Evolutionary conservation across 83 land plant genomes (phyloP), one percentile per base, ranked within the genome.

Genomic region (Picea abies): DNA sequence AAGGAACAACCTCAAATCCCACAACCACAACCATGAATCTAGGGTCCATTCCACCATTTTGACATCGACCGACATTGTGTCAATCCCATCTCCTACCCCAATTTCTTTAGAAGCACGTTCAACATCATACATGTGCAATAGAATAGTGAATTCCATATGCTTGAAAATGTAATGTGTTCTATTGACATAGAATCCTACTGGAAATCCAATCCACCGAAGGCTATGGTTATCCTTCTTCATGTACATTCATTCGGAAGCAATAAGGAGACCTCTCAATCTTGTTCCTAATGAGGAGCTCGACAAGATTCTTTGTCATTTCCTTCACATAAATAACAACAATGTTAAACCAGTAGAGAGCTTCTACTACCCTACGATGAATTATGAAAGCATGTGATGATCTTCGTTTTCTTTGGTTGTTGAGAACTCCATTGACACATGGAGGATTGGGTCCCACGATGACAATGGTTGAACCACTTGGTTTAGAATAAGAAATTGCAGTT

Each of bases 181-280:
- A 37, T 84, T 73, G 8, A 87, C 80, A 56, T 79, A 78, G 66
- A 89, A 82, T 35, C 96, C 95, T 23, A 94, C 85, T 5, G 93
- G 94, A 63, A 80, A 92, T 73, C 95, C 93, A 4, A 93, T 92
- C 95, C 93, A 94, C 64, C 91, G 89, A 37, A 92, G 49, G 10
- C 39, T 0, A 80, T 37, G 80, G 4, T 87, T 89, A 26, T 85
- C 87, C 76, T 87, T 84, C 80, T 82, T 86, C 0, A 91, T 92
- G 72, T 88, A 94, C 49, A 41, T 41, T 5, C 47, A 41, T 41
- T 5, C 47, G 47, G 7, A 41, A 41, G 47, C 5, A 41, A 41
- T 41, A 41, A 5, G 47, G 47, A 5, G 7, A 41, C 6, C 47
- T 41, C 47, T 41, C 47, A 41, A 41, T 41, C 47, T 41, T 41